phyloP scores from a whole-genome alignment of 1,284 basidiomycete species.

The Laetiporus sulphureus region DNA sequence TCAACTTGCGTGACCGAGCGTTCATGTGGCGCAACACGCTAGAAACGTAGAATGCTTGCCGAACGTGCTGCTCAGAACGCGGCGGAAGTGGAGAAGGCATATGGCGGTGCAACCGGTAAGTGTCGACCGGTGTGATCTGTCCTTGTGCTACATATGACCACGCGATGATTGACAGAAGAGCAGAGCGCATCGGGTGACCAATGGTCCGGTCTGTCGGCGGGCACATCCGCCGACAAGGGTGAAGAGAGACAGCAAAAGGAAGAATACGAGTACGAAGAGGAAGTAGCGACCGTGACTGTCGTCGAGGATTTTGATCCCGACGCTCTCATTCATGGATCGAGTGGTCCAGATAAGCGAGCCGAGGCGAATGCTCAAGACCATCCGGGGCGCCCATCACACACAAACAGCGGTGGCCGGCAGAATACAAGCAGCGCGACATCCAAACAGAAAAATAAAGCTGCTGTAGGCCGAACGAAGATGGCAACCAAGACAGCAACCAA shows the following conservation, averaged over 20 bases:
- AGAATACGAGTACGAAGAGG: constrained; percentile 70
- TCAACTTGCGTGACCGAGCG: constrained; percentile 3
- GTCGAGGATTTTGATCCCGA: constrained; percentile 76
- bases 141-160: no score
- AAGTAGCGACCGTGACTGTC: constrained; percentile 75
- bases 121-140: constrained; percentile 3
- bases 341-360: no score
- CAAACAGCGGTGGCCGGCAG: no score
- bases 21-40: constrained; percentile 5
- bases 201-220: constrained; percentile 40
- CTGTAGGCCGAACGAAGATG: constrained; percentile 17
- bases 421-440: no score
- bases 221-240: constrained; percentile 17
- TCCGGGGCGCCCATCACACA: no score
- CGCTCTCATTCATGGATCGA: constrained; percentile 43
- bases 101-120: constrained; percentile 46
- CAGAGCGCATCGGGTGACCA: no score
- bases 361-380: no score
- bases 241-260: constrained; percentile 39
- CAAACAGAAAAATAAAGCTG: no score
- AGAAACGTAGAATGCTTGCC: constrained; percentile 66
- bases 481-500: constrained; percentile 14
- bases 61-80: constrained; percentile 69
- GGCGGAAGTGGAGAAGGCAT: constrained; percentile 63
- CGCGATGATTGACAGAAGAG: no score